These are phyloP conservation scores for Aspergillus clavatus DNA, from an alignment of 2,329 filamentous ascomycete species.

Conservation along the genomic window DNA sequence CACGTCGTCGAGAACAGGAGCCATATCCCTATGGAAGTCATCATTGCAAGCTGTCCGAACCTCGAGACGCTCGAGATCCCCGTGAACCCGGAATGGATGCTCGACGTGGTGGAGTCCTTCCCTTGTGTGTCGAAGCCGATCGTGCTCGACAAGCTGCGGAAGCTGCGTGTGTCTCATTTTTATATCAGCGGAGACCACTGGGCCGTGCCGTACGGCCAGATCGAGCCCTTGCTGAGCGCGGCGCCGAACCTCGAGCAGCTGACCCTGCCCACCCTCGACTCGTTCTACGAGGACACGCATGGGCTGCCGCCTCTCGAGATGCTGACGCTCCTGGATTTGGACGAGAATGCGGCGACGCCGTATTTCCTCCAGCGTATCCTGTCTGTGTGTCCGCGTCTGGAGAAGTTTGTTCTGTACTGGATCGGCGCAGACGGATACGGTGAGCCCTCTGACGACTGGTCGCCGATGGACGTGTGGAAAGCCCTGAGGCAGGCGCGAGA, in stretches of 20 bases:
- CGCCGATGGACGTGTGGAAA: neutral
- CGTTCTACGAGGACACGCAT: neutral
- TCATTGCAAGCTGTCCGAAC: neutral
- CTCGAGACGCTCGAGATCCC: neutral
- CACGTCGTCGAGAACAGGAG: neutral
- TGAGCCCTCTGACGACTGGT: slow-evolving; percentile 4
- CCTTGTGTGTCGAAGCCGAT: neutral
- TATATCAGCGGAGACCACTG: slow-evolving; percentile 5
- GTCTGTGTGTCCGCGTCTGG: neutral
- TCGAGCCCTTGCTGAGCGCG: neutral
- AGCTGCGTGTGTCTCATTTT: neutral
- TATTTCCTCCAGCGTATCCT: neutral
- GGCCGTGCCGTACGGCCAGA: slow-evolving; percentile 1
- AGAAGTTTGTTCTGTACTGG: neutral
- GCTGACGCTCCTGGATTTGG: slow-evolving; percentile 21
- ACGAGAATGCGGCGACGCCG: slow-evolving; percentile 22
- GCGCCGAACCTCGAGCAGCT: neutral
- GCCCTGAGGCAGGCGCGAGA: neutral
- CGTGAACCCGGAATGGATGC: neutral
- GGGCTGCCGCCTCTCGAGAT: neutral
- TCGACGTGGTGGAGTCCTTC: neutral
- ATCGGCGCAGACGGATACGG: slow-evolving; percentile 1
- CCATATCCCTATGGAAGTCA: neutral
- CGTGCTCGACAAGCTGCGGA: neutral
- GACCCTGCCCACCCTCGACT: neutral